phyloP scores from a whole-genome alignment of 106 monocot species.

The Platanthera zijinensis region DNA sequence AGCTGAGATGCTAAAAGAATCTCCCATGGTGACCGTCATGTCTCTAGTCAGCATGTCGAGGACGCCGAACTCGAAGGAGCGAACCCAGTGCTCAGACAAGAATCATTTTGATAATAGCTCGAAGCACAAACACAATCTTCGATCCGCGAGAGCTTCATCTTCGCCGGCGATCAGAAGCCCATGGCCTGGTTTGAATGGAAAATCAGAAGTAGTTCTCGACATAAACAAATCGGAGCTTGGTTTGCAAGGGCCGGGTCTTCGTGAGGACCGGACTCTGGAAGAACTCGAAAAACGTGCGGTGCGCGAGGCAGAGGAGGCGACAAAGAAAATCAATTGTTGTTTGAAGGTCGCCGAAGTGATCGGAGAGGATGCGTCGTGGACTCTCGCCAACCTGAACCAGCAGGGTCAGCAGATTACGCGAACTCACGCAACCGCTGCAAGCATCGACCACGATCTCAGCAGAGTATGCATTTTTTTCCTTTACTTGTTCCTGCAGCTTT shows the following conservation, averaged over 20 bases:
- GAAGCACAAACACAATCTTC: background rate
- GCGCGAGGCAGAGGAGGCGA: constrained; percentile 82
- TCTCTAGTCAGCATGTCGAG: background rate
- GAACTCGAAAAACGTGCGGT: constrained; percentile 67
- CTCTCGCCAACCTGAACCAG: too few relatives aligned
- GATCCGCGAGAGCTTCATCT: constrained; percentile 1
- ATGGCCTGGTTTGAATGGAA: too few relatives aligned
- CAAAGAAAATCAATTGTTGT: constrained; percentile 50
- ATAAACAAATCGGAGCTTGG: too few relatives aligned
- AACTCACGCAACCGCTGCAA: background rate
- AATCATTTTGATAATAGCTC: background rate
- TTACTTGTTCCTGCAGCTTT: too few relatives aligned
- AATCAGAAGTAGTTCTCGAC: too few relatives aligned
- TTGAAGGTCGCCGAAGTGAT: constrained; percentile 39
- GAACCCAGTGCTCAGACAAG: background rate
- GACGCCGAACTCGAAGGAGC: background rate
- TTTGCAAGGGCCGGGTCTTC: background rate
- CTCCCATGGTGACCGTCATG: too few relatives aligned
- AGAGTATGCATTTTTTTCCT: too few relatives aligned
- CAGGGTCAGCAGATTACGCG: too few relatives aligned
- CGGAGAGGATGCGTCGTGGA: too few relatives aligned
- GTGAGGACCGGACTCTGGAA: constrained; percentile 36
- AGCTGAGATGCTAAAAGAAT: too few relatives aligned
- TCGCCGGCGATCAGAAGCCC: background rate
- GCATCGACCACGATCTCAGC: too few relatives aligned